phyloP scores from a whole-genome alignment of 2,329 filamentous ascomycete species.

The Stemphylium lycopersici region DNA sequence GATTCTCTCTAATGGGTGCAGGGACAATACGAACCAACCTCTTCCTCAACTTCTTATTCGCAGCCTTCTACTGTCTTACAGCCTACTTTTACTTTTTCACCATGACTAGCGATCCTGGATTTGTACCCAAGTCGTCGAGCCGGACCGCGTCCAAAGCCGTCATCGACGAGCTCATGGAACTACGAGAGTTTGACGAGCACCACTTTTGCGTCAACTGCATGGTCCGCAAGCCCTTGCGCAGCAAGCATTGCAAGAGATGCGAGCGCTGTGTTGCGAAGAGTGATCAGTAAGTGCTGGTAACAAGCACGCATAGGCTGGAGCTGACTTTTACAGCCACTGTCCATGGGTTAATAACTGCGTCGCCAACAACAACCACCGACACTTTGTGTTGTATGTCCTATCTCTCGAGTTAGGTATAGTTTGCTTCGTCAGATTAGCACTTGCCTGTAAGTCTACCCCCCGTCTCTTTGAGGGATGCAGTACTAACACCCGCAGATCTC shows the following conservation, averaged over 20 bases:
- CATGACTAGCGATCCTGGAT: conserved; percentile 90
- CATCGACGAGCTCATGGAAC: conserved; percentile 82
- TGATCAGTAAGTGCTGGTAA: conserved; percentile 75
- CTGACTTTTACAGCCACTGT: conserved; percentile 72
- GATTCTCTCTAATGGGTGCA: conserved; percentile 50
- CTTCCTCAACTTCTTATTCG: conserved; percentile 81
- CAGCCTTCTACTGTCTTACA: conserved; percentile 67
- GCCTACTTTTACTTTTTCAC: conserved; percentile 85
- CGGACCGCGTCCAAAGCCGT: conserved; percentile 87
- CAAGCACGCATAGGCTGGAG: not conserved
- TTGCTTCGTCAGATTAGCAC: conserved; percentile 71
- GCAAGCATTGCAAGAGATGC: conserved; percentile 94
- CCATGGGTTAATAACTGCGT: conserved; percentile 98
- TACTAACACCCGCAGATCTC: conserved; percentile 63
- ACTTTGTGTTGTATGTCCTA: conserved; percentile 91
- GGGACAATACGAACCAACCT: conserved; percentile 69
- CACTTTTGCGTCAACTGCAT: conserved; percentile 96
- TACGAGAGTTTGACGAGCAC: conserved; percentile 90
- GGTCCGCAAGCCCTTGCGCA: conserved; percentile 88
- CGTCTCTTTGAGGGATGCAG: not conserved
- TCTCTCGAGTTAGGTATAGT: conserved; percentile 77
- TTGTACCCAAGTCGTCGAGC: conserved; percentile 86
- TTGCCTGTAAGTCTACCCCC: conserved; percentile 66
- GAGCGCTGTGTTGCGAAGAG: conserved; percentile 93
- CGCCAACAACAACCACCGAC: conserved; percentile 92